Evolutionary conservation across 1,139 yeast species (phyloP).

Genomic region (Kodamaea derodonti): DNA sequence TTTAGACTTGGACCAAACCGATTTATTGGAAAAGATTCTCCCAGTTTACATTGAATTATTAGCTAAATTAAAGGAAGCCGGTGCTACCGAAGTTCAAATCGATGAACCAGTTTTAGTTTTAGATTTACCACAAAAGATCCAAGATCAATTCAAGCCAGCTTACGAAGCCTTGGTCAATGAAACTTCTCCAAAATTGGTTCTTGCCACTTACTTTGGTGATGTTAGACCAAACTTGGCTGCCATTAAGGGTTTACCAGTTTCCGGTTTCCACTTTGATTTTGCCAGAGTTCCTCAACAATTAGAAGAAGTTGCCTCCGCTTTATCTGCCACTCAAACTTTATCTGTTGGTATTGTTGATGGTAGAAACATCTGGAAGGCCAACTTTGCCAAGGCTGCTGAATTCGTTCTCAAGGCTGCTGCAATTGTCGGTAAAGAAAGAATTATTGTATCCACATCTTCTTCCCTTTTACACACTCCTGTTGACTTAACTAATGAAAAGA

Average conservation of each 20-base stretch:
- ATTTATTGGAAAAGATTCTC: conserved; percentile 79
- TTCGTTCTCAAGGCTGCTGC: conserved; percentile 77
- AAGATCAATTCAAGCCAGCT: conserved; percentile 84
- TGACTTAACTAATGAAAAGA: conserved; percentile 86
- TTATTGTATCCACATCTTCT: conserved; percentile 90
- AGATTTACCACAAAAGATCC: conserved; percentile 82
- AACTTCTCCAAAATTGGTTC: conserved; percentile 70
- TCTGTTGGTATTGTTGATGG: conserved; percentile 98
- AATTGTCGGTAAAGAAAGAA: conserved; percentile 85
- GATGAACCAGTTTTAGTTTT: conserved; percentile 97
- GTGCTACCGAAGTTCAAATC: conserved; percentile 92
- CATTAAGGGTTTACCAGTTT: conserved; percentile 83
- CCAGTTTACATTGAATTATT: conserved; percentile 91
- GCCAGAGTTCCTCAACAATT: conserved; percentile 97
- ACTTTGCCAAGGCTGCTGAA: conserved; percentile 80
- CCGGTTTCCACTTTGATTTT: conserved; percentile 95
- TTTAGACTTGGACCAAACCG: conserved; percentile 87
- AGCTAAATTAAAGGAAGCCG: conserved; percentile 84
- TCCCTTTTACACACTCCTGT: conserved; percentile 98
- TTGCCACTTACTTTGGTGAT: conserved; percentile 96
- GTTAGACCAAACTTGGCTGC: conserved; percentile 94
- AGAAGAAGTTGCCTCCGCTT: conserved; percentile 68
- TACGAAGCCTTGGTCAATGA: conserved; percentile 65
- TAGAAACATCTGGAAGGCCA: conserved; percentile 99
- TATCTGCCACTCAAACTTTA: conserved; percentile 65